Percentiles rank a stretch among this genome's conserved stretches.
Conservation (phyloP, 305 asterid genomes). For the Plantago coronopus region DNA sequence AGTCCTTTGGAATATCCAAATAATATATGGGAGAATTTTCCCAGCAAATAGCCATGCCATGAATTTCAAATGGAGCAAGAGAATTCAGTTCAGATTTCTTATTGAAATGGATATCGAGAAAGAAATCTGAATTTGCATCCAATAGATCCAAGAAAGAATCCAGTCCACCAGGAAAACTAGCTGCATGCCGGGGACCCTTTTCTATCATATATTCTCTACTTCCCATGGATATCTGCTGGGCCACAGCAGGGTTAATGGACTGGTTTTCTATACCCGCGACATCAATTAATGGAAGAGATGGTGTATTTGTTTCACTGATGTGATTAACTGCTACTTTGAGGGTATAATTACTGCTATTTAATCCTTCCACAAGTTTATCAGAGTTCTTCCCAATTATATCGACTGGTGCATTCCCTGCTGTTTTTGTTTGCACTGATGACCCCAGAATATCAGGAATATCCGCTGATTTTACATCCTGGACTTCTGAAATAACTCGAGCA, state of each 20-base stretch:
- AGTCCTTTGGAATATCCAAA: constrained; percentile 79
- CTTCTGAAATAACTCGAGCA: constrained; percentile 24
- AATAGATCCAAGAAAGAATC: constrained; percentile 75
- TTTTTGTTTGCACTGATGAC: constrained; percentile 27
- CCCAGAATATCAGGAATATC: constrained; percentile 28
- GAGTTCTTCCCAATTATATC: constrained; percentile 32
- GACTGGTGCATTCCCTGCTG: constrained; percentile 25
- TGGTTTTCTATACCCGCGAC: constrained; percentile 29
- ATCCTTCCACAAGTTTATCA: constrained; percentile 34
- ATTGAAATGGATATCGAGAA: constrained; percentile 74
- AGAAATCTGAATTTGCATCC: constrained; percentile 65
- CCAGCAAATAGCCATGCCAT: constrained; percentile 93
- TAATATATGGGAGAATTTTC: constrained; percentile 82
- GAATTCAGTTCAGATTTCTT: constrained; percentile 66
- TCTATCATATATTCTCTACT: constrained; percentile 37
- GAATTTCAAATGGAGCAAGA: constrained; percentile 72
- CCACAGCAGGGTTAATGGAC: constrained; percentile 24
- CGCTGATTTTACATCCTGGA: constrained; percentile 32
- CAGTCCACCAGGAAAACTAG: constrained; percentile 70
- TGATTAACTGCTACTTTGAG: constrained; percentile 30
- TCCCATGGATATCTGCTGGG: constrained; percentile 23
- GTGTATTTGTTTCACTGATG: constrained; percentile 25
- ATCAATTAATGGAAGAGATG: constrained; percentile 30
- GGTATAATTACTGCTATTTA: constrained; percentile 26
- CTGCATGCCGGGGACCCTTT: constrained; percentile 74